phyloP scores from a whole-genome alignment of 2,329 filamentous ascomycete species.

The Botrytis byssoidea region DNA sequence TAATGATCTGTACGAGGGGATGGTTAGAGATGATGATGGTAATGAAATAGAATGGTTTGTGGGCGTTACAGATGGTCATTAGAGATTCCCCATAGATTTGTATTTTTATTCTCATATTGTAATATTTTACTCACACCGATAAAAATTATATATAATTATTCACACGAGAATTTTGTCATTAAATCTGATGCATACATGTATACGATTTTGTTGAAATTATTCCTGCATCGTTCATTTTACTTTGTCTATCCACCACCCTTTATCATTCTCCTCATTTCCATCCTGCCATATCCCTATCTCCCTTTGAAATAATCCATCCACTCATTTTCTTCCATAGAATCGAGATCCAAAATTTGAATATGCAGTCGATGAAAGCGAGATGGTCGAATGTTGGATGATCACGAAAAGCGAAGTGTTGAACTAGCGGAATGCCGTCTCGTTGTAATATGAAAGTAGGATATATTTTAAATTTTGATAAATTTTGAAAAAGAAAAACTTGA shows the following conservation, averaged over 20 bases:
- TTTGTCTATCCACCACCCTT: too few species aligned
- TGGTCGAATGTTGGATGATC: not conserved
- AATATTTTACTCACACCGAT: not conserved
- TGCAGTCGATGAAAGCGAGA: not conserved
- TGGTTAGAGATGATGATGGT: too few species aligned
- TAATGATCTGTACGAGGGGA: not conserved
- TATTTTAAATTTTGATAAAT: not conserved
- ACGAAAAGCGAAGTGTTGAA: not conserved
- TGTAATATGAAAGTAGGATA: not conserved
- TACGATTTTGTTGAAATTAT: not conserved
- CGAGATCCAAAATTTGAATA: not conserved
- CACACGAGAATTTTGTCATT: not conserved
- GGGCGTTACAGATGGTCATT: not conserved
- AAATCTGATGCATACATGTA: not conserved
- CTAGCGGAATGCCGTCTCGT: fast-evolving
- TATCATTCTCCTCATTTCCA: too few species aligned
- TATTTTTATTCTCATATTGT: not conserved
- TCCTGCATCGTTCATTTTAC: not conserved
- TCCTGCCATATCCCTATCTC: too few species aligned
- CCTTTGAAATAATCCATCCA: not conserved
- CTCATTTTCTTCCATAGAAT: not conserved
- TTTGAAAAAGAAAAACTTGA: too few species aligned
- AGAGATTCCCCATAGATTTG: not conserved
- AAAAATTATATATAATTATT: not conserved
- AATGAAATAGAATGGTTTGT: not conserved